These are phyloP conservation scores for Backusella psychrophila DNA, from an alignment of 192 early-diverging fungal genomes.

Conservation along the genomic window DNA sequence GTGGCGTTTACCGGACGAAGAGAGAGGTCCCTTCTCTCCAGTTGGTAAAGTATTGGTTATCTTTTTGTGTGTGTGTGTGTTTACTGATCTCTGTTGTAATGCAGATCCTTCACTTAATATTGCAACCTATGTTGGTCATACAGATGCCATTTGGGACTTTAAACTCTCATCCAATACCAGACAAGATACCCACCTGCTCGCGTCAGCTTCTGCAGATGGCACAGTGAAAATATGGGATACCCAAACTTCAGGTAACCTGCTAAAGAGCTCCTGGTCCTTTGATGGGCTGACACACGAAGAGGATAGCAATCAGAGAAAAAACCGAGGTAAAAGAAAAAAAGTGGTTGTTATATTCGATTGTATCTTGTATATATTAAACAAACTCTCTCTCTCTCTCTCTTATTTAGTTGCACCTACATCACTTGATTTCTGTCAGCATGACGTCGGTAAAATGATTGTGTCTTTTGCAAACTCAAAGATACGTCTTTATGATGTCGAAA, in stretches of 20 bases:
- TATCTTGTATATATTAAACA: background rate
- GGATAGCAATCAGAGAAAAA: background rate
- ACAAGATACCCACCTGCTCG: slow-evolving; percentile 52
- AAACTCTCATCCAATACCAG: slow-evolving; percentile 57
- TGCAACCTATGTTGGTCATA: slow-evolving; percentile 72
- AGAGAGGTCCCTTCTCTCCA: slow-evolving; percentile 54
- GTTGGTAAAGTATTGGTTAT: slow-evolving; percentile 35
- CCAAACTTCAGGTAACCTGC: slow-evolving; percentile 35
- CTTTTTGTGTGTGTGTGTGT: too few species aligned
- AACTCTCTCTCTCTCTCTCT: background rate
- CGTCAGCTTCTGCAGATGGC: slow-evolving; percentile 78
- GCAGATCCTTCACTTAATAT: slow-evolving; percentile 51
- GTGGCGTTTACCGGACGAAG: slow-evolving; percentile 58
- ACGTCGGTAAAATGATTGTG: slow-evolving; percentile 59
- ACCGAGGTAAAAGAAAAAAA: background rate
- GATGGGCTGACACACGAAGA: slow-evolving; percentile 29
- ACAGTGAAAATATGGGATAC: slow-evolving; percentile 82
- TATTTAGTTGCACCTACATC: slow-evolving; percentile 53
- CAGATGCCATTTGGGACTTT: slow-evolving; percentile 86
- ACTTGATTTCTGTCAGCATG: slow-evolving; percentile 64
- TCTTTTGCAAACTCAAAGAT: slow-evolving; percentile 62
- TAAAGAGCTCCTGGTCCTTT: slow-evolving; percentile 50
- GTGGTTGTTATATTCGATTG: background rate
- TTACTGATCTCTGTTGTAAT: background rate
- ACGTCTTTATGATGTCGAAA: slow-evolving; percentile 78